Base-by-base conservation (phyloP, 2,329 filamentous ascomycete genomes). In the Aspergillus jensenii region DNA sequence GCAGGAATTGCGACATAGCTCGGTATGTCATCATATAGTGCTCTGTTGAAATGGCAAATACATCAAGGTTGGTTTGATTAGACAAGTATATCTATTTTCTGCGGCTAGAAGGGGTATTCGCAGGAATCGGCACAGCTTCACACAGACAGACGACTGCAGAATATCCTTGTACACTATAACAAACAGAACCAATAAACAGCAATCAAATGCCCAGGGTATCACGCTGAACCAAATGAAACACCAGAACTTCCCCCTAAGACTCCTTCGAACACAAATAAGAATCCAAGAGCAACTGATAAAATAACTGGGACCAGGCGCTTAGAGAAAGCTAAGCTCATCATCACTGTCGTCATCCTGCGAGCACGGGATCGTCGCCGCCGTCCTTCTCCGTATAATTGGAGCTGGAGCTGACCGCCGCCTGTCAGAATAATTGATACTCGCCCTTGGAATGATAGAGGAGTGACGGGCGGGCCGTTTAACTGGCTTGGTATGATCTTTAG, bases 241-340 rank as follows among this genome's bases (percentile, higher is more conserved):
- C 35, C 35, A 52, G 15, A 53, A 53, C 14, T 27, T 9, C 40
- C 33, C 33, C 17, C 31, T 44, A 49, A 59, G 47, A 56, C 52
- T 49, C 52, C 52, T 47, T 19, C 35, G 48, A 48, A 31, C 27
- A 23, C 31, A 47, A 52, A 48, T 8, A 15, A 37, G 40, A 55
- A 55, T 47, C 14, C 12, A 44, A 58, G 47, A 33, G 15, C 15
- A 23, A 19, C 25, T 27, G 14, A 17, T 48, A 40, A 31, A 43
- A 44, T 7, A 39, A 17, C 40, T 6, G 8, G 5, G 33, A 15
- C 5, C 3, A 31, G 35, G 27, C 21, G 33, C 19, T 62, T 52
- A 74, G 7, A 76, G 53, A 61, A 74, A 75, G 61, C 71, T 74
- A 19, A 76, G 65, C 60, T 76, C 73, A 52, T 76, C 73, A n/a